Evolutionary conservation across 345 rosid species (phyloP).

Genomic region (Salix udensis): DNA sequence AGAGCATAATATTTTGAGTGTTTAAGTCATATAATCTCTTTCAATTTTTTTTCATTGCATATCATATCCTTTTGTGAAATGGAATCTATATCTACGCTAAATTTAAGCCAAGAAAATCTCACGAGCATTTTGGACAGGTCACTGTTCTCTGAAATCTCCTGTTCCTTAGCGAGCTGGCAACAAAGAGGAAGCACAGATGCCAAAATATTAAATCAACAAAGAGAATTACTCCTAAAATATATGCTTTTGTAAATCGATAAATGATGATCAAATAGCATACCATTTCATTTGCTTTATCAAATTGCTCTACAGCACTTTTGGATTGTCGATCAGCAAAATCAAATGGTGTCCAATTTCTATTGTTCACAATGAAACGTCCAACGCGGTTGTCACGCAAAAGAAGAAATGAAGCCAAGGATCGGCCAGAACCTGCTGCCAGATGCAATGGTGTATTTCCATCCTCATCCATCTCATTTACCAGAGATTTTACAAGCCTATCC

Average conservation of each 20-base stretch:
- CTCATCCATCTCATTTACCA: not conserved
- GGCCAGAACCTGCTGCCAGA: not conserved
- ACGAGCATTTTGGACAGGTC: no score
- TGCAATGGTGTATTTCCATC: constrained; percentile 11
- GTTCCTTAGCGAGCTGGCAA: no score
- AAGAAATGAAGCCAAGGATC: not conserved
- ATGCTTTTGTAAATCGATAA: not conserved
- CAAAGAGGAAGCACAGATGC: no score
- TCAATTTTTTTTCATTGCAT: no score
- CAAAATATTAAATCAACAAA: not conserved
- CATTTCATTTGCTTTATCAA: not conserved
- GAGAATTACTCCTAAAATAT: not conserved
- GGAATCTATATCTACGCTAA: not conserved
- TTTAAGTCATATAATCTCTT: no score
- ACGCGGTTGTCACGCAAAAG: not conserved
- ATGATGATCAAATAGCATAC: not conserved
- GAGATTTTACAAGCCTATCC: fast-evolving
- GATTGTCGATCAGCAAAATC: not conserved
- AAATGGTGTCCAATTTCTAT: not conserved
- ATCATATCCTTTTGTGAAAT: no score
- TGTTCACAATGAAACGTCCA: not conserved
- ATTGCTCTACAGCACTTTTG: not conserved
- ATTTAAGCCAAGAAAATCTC: no score
- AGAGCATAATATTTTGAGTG: no score
- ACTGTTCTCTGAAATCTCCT: not conserved